These are phyloP conservation scores for Artomyces pyxidatus DNA, from an alignment of 768 basidiomycete genomes.

Conservation along the genomic window DNA sequence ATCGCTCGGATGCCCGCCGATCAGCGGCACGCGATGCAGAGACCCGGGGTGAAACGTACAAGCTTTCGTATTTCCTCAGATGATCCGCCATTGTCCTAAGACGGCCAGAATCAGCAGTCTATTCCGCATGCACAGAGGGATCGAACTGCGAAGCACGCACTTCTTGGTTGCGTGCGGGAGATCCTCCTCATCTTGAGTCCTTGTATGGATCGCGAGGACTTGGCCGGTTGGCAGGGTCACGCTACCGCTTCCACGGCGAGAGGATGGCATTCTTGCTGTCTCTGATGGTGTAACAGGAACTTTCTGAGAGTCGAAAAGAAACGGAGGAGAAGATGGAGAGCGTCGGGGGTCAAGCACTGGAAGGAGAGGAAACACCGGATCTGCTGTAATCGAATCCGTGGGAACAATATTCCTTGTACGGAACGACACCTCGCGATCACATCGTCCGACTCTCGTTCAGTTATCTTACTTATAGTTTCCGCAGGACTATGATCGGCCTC, in stretches of 20 bases:
- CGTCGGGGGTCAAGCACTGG: not conserved
- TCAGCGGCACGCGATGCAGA: conserved; percentile 8
- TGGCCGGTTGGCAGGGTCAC: conserved; percentile 66
- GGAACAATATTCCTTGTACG: not conserved
- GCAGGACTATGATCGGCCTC: conserved; percentile 77
- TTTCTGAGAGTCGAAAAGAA: conserved; percentile 4
- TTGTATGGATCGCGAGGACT: conserved; percentile 78
- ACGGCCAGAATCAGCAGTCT: conserved; percentile 10
- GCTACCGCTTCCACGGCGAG: conserved; percentile 73
- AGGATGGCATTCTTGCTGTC: conserved; percentile 42
- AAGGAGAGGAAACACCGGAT: not conserved
- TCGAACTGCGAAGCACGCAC: conserved; percentile 32
- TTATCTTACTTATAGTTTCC: not conserved
- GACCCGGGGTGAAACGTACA: conserved; percentile 41
- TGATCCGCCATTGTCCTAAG: conserved; percentile 89
- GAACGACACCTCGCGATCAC: not conserved
- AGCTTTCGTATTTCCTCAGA: conserved; percentile 79
- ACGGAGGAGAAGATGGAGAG: conserved; percentile 13
- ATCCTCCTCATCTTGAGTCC: conserved; percentile 80
- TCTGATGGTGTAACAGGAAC: conserved; percentile 7
- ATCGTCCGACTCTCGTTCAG: not conserved
- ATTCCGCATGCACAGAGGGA: conserved; percentile 4
- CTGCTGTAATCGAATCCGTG: not conserved
- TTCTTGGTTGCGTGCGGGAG: conserved; percentile 93
- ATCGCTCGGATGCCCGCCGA: not conserved